These are phyloP conservation scores for Ogataea kodamae DNA, from an alignment of 805 yeast species.

Conservation along the genomic window DNA sequence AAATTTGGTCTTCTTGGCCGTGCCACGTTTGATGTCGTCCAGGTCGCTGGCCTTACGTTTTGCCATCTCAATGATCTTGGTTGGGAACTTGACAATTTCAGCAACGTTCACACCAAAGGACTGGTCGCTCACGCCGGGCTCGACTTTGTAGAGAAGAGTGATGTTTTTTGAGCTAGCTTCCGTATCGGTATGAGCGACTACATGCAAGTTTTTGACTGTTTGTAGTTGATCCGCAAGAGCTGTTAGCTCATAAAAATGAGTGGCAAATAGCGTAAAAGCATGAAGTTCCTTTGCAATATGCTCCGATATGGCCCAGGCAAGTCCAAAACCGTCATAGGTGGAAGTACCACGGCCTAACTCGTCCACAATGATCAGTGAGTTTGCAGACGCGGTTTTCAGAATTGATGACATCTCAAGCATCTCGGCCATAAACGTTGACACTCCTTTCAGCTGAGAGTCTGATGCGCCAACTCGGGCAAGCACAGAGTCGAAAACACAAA, in stretches of 20 bases:
- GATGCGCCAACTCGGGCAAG: slow-evolving; percentile 98
- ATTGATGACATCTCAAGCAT: slow-evolving; percentile 93
- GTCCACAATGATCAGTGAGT: slow-evolving; percentile 84
- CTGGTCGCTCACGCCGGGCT: slow-evolving; percentile 91
- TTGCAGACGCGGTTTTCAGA: slow-evolving; percentile 69
- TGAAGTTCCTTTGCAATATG: slow-evolving; percentile 65
- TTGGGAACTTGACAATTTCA: slow-evolving; percentile 89
- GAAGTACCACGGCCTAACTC: slow-evolving; percentile 95
- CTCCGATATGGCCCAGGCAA: slow-evolving; percentile 96
- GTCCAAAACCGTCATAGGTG: slow-evolving; percentile 95
- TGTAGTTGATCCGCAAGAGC: slow-evolving; percentile 60
- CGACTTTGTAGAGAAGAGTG: slow-evolving; percentile 89
- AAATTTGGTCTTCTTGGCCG: slow-evolving; percentile 50
- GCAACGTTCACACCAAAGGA: slow-evolving; percentile 98
- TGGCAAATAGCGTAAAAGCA: slow-evolving; percentile 88
- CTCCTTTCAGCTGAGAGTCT: slow-evolving; percentile 94
- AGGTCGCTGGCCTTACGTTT: slow-evolving; percentile 88
- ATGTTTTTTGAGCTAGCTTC: slow-evolving; percentile 53
- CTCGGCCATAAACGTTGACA: slow-evolving; percentile 95
- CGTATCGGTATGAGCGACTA: slow-evolving; percentile 82
- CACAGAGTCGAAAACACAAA: slow-evolving; percentile 85
- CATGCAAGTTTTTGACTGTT: slow-evolving; percentile 80
- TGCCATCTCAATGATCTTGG: slow-evolving; percentile 89
- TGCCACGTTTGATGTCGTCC: slow-evolving; percentile 45
- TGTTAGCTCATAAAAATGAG: slow-evolving; percentile 96